Evolutionary conservation across 2,329 filamentous ascomycete species (phyloP).

Genomic region (Aspergillus uvarum): DNA sequence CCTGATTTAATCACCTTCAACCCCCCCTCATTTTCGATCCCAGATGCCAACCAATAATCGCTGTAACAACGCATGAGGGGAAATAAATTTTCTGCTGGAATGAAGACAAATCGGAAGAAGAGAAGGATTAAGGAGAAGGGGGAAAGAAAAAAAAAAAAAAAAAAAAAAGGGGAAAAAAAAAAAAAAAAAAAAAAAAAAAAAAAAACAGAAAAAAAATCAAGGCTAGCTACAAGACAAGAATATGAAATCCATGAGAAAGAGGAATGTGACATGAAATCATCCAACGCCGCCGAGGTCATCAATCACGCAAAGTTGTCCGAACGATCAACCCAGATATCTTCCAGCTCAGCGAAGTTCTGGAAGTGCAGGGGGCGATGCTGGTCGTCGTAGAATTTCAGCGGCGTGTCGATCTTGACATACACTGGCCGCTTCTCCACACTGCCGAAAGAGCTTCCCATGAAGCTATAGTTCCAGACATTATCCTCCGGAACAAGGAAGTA

Average conservation of each 20-base stretch:
- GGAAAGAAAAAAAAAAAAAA: not conserved
- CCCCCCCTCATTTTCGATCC: conserved; percentile 3
- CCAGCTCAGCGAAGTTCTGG: conserved; percentile 93
- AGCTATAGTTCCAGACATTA: conserved; percentile 94
- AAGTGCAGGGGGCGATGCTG: conserved; percentile 92
- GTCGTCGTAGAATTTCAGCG: conserved; percentile 85
- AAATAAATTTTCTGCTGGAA: not conserved
- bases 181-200: too few species aligned
- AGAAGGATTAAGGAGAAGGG: not conserved
- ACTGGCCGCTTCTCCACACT: conserved; percentile 87
- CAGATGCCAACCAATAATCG: conserved; percentile 1
- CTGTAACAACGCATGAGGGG: conserved; percentile 1
- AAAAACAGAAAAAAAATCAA: too few species aligned
- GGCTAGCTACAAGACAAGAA: conserved; percentile 12
- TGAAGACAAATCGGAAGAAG: not conserved
- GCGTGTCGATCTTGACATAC: conserved; percentile 91
- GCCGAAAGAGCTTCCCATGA: conserved; percentile 88
- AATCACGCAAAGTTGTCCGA: conserved; percentile 85
- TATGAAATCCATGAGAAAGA: conserved; percentile 4
- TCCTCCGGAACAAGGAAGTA: conserved; percentile 95
- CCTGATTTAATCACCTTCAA: not conserved
- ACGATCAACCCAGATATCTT: conserved; percentile 94
- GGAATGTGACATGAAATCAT: conserved; percentile 4
- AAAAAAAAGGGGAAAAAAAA: conserved; percentile 4
- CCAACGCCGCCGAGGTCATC: conserved; percentile 23